Evolutionary conservation across 73 alveolate species (phyloP), one percentile per base, ranked within the genome.

Genomic region (Paramecium biaurelia): DNA sequence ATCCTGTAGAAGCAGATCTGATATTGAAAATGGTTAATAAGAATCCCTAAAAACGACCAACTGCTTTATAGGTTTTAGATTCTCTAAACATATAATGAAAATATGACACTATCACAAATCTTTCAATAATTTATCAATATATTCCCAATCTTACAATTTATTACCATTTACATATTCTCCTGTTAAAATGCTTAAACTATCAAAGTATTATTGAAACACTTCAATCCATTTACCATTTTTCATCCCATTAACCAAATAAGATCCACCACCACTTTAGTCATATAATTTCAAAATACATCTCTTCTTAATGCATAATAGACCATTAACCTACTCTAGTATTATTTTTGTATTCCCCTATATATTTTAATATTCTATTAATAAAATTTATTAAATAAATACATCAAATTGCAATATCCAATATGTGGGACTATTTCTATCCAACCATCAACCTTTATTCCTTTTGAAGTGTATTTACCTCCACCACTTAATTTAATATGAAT

Each of bases 151-250:
- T 14, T 63, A 26, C 24, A 63, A 63, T 63, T 63, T 63, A 63
- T 63, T 26, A 9, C 84, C 84, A 26, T 63, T 63, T 8, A 32
- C 45, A 32, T 63, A 63, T 30, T 63, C 45, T 30, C 84, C 84
- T 0, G 49, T 26, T 30, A 32, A 12, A 26, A 63, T 63, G 8
- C 53, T 63, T 14, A 63, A 20, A 63, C 49, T 63, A 12, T 63
- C 84, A 63, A 63, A 63, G 12, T 63, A 63, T 26, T 63, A 15
- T 26, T 63, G 47, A 63, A 30, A 63, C 12, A 63, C 41, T 63
- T 63, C 84, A 30, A 32, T 63, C 84, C 84, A 63, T 63, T 24
- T 63, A 12, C 84, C 84, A 63, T 63, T 32, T 63, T 63, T 63
- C 49, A 63, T 26, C 6, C 84, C 84, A 63, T 63, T 63, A 14